Base-by-base conservation (phyloP, 2,329 filamentous ascomycete genomes). In the Aureobasidium sp. region DNA sequence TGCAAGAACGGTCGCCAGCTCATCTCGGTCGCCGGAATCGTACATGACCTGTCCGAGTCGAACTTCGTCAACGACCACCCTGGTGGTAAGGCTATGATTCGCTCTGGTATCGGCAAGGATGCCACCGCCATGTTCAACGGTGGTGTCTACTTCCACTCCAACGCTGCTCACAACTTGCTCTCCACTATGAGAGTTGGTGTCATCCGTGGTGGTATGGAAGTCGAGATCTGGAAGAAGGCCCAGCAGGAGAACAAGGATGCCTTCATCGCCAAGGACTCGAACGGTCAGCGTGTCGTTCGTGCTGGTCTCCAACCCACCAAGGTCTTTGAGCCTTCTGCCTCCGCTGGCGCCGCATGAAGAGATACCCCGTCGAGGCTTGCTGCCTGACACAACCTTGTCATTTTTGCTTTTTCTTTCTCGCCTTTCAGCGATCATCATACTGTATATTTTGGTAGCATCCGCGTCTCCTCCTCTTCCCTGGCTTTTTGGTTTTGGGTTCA, bases 41-140 rank as follows among this genome's bases (percentile, higher is more conserved):
- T 95, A 62, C 90, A 95, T 77, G 90, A 95, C 70, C 85, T 95
- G 29, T 9, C 11, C 3, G 25, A 25, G 10, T 30, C 25, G 6
- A 45, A 13, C 73, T 95, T 95, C 77, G 89, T 94, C 79, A 88
- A 89, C 76, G 88, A 92, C 70, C 90, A 95, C 75, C 90, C 90
- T n/a, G 90, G 90, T 81, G 90, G 90, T 72, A 91, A 89, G 80
- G 88, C 89, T 45, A 87, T 95, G 78, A 94, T 95, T 78, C 84
- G 79, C 67, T 89, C 87, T 32, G 89, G 86, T 55, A 83, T 95
- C 62, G 90, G 90, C 74, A 94, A 94, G 80, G 90, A 95, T 66
- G 89, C 90, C 61, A 94, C 90, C 16, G 89, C 90, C 68, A 90
- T 92, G 77, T 95, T 95, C 84, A 95, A 95, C 75, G 90, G 90